Percentiles rank a stretch among this genome's conserved stretches.
Evolutionary conservation across 2,329 filamentous ascomycete species (phyloP).

Genomic region (Xylaria sp.): DNA sequence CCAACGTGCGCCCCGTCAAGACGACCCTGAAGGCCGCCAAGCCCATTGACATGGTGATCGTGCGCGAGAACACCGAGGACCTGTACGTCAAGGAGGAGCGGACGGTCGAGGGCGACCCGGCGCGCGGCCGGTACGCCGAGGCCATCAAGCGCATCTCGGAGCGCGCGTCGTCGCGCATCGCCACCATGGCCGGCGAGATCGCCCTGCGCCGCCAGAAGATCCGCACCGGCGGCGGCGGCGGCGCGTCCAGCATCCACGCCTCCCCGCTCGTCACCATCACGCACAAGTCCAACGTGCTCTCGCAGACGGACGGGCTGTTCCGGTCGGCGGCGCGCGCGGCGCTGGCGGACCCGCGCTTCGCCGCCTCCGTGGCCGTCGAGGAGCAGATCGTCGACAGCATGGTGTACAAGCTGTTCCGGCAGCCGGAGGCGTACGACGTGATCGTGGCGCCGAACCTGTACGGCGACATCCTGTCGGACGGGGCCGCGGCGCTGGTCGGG

Average conservation of each 20-base stretch:
- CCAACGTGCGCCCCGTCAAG: slow-evolving; percentile 97
- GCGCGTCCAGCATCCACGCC: slow-evolving; percentile 62
- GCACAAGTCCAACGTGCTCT: slow-evolving; percentile 97
- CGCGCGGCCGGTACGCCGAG: slow-evolving; percentile 83
- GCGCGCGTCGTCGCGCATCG: slow-evolving; percentile 81
- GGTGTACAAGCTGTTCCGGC: slow-evolving; percentile 99
- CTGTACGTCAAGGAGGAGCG: slow-evolving; percentile 97
- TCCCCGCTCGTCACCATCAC: slow-evolving; percentile 88
- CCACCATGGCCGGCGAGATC: slow-evolving; percentile 92
- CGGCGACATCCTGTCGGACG: slow-evolving; percentile 94
- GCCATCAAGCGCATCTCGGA: slow-evolving; percentile 97
- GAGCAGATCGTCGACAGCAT: slow-evolving; percentile 99
- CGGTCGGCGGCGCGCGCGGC: slow-evolving; percentile 75
- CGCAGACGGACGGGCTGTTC: slow-evolving; percentile 96
- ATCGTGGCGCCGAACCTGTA: slow-evolving; percentile 98
- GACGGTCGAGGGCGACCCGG: slow-evolving; percentile 69
- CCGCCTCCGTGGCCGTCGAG: slow-evolving; percentile 67
- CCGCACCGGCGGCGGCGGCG: slow-evolving; percentile 61
- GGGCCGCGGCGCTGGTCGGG: slow-evolving; percentile 90
- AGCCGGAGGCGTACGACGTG: slow-evolving; percentile 93
- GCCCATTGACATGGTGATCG: slow-evolving; percentile 95
- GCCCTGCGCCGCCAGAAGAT: slow-evolving; percentile 84
- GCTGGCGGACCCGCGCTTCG: slow-evolving; percentile 68
- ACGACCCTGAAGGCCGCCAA: slow-evolving; percentile 65
- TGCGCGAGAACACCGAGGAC: slow-evolving; percentile 98